phyloP scores from a whole-genome alignment of 345 rosid species.

The Brassica rapa region DNA sequence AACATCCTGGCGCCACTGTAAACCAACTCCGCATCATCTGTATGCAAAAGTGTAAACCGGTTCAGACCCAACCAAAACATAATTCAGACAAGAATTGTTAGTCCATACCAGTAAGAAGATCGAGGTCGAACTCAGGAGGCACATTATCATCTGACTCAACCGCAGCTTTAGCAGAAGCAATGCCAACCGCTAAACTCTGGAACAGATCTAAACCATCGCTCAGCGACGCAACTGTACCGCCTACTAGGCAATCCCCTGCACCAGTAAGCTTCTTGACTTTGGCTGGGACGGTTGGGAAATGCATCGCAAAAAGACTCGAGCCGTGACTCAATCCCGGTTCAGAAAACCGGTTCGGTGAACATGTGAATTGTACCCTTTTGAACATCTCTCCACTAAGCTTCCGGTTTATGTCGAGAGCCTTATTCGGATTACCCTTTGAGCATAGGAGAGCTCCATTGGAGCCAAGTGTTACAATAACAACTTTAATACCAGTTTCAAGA shows the following conservation, averaged over 20 bases:
- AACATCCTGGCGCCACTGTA: conserved; percentile 53
- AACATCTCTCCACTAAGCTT: conserved; percentile 38
- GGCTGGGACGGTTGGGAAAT: conserved; percentile 74
- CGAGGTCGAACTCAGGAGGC: conserved; percentile 56
- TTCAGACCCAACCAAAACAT: neutral
- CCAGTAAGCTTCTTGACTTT: conserved; percentile 82
- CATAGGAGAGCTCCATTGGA: conserved; percentile 70
- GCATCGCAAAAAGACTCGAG: conserved; percentile 47
- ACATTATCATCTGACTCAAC: conserved; percentile 76
- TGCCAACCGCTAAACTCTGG: conserved; percentile 76
- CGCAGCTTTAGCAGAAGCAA: conserved; percentile 73
- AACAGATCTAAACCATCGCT: conserved; percentile 65
- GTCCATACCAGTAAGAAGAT: conserved; percentile 58
- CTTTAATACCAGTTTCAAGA: conserved; percentile 68
- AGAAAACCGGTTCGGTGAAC: conserved; percentile 44
- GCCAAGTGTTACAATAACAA: conserved; percentile 71
- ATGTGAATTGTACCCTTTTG: conserved; percentile 42
- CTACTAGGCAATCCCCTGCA: conserved; percentile 90
- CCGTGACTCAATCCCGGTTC: conserved; percentile 19
- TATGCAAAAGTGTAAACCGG: conserved; percentile 24
- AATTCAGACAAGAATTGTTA: neutral
- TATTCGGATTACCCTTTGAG: conserved; percentile 47
- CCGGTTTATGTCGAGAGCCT: conserved; percentile 27
- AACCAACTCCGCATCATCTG: conserved; percentile 66
- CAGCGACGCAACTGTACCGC: conserved; percentile 69